phyloP scores from a whole-genome alignment of 345 rosid species.

The Eucalyptus cladocalyx region DNA sequence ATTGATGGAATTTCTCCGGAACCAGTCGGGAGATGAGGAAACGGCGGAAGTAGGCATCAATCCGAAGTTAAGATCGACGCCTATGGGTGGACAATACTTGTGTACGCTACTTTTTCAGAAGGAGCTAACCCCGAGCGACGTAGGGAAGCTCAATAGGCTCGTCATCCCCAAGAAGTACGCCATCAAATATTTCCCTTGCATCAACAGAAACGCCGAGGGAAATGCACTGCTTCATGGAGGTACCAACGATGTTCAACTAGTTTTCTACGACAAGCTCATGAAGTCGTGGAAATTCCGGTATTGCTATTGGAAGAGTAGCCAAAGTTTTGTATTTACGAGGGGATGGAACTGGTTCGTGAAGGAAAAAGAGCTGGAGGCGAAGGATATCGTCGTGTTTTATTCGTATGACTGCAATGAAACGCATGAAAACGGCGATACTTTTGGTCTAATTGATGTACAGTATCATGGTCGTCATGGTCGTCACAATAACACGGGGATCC shows the following conservation, averaged over 20 bases:
- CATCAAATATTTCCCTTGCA: constrained; percentile 33
- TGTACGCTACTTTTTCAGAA: constrained; percentile 51
- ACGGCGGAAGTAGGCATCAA: not conserved
- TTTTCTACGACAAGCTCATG: constrained; percentile 58
- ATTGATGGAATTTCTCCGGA: constrained; percentile 21
- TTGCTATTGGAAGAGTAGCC: constrained; percentile 92
- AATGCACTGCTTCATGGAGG: not conserved
- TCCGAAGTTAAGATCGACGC: not conserved
- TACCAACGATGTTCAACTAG: constrained; percentile 25
- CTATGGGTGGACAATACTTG: not conserved
- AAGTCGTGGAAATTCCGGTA: constrained; percentile 72
- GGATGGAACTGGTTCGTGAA: constrained; percentile 78
- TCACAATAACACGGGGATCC: not conserved
- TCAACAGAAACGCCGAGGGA: not conserved
- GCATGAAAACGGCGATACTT: not conserved
- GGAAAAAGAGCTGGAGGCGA: constrained; percentile 50
- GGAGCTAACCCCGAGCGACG: constrained; percentile 87
- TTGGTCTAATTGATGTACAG: not conserved
- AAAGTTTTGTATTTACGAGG: constrained; percentile 78
- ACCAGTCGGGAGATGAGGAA: not conserved
- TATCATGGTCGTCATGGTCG: not conserved
- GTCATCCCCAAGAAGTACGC: constrained; percentile 83
- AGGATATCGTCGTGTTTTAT: constrained; percentile 36
- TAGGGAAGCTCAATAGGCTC: constrained; percentile 78
- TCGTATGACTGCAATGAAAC: constrained; percentile 5